Evolutionary conservation across 495 filamentous ascomycete genomes (phyloP).

Genomic region (Aspergillus ellipticus): DNA sequence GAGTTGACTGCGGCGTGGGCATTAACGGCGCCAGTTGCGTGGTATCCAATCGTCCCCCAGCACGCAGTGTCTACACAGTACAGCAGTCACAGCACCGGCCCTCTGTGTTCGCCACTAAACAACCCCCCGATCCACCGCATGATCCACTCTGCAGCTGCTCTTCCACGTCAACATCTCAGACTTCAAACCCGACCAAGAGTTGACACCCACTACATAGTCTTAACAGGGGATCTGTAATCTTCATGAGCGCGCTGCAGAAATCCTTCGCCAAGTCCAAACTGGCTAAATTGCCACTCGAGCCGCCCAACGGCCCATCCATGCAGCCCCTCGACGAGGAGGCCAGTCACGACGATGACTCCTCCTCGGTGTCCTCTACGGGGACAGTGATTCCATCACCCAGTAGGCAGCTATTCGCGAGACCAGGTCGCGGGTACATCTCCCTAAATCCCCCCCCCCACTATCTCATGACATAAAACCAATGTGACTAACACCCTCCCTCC

Average conservation of each 20-base stretch:
- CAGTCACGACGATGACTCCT: constrained; percentile 70
- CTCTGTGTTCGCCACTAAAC: not conserved
- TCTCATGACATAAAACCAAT: not conserved
- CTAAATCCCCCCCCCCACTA: constrained; percentile 5
- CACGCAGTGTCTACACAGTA: no score
- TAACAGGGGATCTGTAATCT: no score
- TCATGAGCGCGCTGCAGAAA: constrained; percentile 85
- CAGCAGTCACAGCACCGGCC: not conserved
- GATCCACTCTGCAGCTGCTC: not conserved
- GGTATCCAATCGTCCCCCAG: no score
- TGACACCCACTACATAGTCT: no score
- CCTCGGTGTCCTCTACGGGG: constrained; percentile 80
- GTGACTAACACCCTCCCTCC: constrained; percentile 14
- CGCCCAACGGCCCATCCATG: constrained; percentile 41
- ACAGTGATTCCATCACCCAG: constrained; percentile 80
- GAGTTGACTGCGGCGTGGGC: not conserved
- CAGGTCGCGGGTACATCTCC: constrained; percentile 51
- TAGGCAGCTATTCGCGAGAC: constrained; percentile 67
- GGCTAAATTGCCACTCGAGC: constrained; percentile 55
- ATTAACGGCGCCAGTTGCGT: not conserved
- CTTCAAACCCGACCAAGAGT: no score
- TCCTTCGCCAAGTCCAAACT: constrained; percentile 80
- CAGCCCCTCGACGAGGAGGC: constrained; percentile 16
- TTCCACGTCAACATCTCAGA: not conserved
- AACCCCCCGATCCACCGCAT: not conserved